These are phyloP conservation scores for Fraxinus quadrangulata DNA, from an alignment of 257 asterid species.

Conservation along the genomic window DNA sequence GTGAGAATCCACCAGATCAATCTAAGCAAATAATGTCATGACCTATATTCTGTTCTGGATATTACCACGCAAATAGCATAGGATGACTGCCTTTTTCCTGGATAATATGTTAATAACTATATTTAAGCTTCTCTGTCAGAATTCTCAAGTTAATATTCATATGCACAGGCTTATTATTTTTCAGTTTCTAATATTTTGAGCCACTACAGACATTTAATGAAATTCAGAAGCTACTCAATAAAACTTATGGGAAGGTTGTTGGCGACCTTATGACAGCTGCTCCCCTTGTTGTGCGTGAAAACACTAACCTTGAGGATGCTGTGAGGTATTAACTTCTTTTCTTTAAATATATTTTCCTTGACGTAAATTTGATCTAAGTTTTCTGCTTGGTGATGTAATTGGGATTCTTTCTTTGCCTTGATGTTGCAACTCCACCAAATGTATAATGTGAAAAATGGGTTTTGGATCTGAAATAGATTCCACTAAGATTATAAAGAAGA, in stretches of 20 bases:
- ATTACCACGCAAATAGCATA: background rate
- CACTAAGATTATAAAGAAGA: background rate
- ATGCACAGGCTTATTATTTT: background rate
- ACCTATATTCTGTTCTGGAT: background rate
- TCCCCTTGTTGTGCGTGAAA: conserved; percentile 72
- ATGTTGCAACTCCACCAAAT: background rate
- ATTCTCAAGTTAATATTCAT: background rate
- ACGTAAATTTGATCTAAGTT: background rate
- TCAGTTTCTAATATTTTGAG: conserved; percentile 23
- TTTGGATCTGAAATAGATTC: background rate
- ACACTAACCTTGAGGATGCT: conserved; percentile 84
- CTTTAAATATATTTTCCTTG: background rate
- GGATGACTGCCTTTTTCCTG: background rate
- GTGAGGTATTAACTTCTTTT: conserved; percentile 53
- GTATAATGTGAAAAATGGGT: background rate
- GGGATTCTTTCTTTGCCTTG: background rate
- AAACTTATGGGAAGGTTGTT: conserved; percentile 82
- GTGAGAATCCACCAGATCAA: background rate
- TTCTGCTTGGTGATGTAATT: background rate
- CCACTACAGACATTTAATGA: conserved; percentile 69
- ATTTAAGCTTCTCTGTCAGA: background rate
- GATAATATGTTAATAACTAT: background rate
- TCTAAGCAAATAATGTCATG: background rate
- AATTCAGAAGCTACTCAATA: conserved; percentile 73
- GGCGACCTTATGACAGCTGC: conserved; percentile 81